Conservation (phyloP, 495 filamentous ascomycete genomes). For the Aspergillus leporis region DNA sequence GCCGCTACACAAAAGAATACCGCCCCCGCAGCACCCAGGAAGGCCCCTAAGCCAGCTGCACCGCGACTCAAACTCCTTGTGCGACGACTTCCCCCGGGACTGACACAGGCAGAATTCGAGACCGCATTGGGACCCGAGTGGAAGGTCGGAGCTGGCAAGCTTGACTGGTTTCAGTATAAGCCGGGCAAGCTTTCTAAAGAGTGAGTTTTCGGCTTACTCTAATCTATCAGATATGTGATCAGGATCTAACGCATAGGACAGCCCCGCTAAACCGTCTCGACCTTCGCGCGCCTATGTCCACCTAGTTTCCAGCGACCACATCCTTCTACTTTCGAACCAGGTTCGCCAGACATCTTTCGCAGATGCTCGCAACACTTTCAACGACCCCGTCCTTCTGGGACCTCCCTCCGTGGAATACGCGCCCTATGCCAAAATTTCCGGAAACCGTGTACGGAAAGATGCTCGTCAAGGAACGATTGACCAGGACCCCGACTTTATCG, state of each 20-base stretch:
- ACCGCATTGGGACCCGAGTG: constrained; percentile 76
- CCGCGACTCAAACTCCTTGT: constrained; percentile 82
- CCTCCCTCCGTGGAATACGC: constrained; percentile 80
- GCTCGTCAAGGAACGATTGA: constrained; percentile 91
- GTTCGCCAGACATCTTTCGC: constrained; percentile 66
- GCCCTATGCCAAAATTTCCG: constrained; percentile 78
- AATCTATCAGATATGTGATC: no score
- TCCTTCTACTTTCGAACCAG: constrained; percentile 61
- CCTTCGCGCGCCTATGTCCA: constrained; percentile 81
- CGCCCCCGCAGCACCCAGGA: constrained; percentile 35
- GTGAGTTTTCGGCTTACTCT: constrained; percentile 47
- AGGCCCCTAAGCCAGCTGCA: constrained; percentile 55
- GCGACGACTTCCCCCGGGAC: constrained; percentile 78
- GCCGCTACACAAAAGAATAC: constrained; percentile 59
- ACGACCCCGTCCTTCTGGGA: constrained; percentile 65
- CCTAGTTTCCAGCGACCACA: constrained; percentile 59
- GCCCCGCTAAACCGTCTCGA: constrained; percentile 72
- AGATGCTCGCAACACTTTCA: constrained; percentile 71
- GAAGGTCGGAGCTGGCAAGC: constrained; percentile 73
- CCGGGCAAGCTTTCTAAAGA: constrained; percentile 86
- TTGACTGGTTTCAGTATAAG: constrained; percentile 79
- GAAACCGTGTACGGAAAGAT: constrained; percentile 68
- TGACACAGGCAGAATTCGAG: constrained; percentile 80
- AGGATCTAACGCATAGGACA: constrained; percentile 30
- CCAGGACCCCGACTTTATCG: constrained; percentile 91